A percentile compares a stretch with the other conserved stretches of the same genome.
Evolutionary conservation across 345 rosid species (phyloP).

Genomic region (Camelina sativa): DNA sequence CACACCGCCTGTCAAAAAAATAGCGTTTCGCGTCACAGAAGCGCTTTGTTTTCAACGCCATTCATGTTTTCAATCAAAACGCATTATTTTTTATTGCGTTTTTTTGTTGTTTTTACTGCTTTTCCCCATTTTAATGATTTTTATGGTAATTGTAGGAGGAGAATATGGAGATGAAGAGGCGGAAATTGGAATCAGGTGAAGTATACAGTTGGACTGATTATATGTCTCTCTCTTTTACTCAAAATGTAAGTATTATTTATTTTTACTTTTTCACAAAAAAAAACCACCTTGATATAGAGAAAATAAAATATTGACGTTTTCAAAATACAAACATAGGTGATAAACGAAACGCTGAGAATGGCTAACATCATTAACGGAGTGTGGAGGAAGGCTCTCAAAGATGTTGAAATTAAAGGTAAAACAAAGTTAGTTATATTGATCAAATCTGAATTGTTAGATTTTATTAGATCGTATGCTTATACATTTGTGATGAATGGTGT

Average conservation of each 20-base stretch:
- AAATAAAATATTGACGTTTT: background rate
- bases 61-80: slow-evolving; percentile 27
- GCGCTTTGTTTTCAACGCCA: slow-evolving; percentile 31
- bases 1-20: slow-evolving; percentile 35
- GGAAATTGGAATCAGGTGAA: slow-evolving; percentile 53
- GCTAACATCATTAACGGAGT: slow-evolving; percentile 90
- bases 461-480: background rate
- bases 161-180: slow-evolving; percentile 78
- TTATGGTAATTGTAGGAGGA: slow-evolving; percentile 60
- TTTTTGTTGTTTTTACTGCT: no score
- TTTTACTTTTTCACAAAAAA: background rate
- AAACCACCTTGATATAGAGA: background rate
- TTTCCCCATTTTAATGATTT: background rate
- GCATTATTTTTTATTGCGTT: background rate
- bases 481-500: background rate
- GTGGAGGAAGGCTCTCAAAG: slow-evolving; percentile 92
- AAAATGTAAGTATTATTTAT: slow-evolving; percentile 60
- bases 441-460: background rate
- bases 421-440: no score
- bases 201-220: slow-evolving; percentile 80
- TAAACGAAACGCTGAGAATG: slow-evolving; percentile 87
- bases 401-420: slow-evolving; percentile 82
- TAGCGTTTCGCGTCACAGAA: slow-evolving; percentile 36
- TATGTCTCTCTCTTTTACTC: slow-evolving; percentile 86
- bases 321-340: slow-evolving; percentile 59